Evolutionary conservation across 2,329 filamentous ascomycete species (phyloP), one percentile per base, ranked within the genome.

Genomic region (Ilyonectria mors-panacis): DNA sequence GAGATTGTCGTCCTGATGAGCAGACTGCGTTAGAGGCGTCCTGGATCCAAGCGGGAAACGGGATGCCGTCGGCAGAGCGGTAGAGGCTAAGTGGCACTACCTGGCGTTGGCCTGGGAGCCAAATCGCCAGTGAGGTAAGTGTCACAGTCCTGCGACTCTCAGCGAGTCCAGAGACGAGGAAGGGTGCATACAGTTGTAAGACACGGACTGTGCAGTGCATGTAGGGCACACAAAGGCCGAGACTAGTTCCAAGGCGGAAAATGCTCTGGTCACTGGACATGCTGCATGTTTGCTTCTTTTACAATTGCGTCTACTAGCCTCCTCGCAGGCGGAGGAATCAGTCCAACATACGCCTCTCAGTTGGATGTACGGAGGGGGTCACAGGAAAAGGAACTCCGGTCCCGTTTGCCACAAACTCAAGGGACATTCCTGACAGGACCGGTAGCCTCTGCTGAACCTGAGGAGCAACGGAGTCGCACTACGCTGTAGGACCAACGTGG

Each of bases 261-360:
- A 15, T 57, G 17, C 35, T 45, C 28, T 50, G 48, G 21, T 42
- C 39, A 17, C 58, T 58, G 39, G 47, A 57, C 60, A 63, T 55
- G 35, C 44, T 67, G 66, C 70, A 68, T 70, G 71, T 66, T 64
- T 73, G 70, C 54, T 47, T 59, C 37, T 33, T 15, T 8, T 45
- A 9, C 30, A 15, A 28, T 23, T 26, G 28, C 15, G 28, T n/a
- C 30, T 35, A 12, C n/a, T n/a, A 33, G 30, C 30, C 30, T 53
- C 28, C 48, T 35, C n/a, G 28, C 48, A 51, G 48, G 15, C 9
- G 17, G 28, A 33, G 28, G 26, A 12, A n/a, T 15, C 17, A 19
- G n/a, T 33, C 28, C 21, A 45, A 45, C 28, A 15, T 4, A 51
- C 19, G 48, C 48, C 10, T 21, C 21, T 3, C 4, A 37, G 28